Evolutionary conservation across 768 basidiomycete genomes (phyloP).

Genomic region (Strobilomyces echinocephalus): DNA sequence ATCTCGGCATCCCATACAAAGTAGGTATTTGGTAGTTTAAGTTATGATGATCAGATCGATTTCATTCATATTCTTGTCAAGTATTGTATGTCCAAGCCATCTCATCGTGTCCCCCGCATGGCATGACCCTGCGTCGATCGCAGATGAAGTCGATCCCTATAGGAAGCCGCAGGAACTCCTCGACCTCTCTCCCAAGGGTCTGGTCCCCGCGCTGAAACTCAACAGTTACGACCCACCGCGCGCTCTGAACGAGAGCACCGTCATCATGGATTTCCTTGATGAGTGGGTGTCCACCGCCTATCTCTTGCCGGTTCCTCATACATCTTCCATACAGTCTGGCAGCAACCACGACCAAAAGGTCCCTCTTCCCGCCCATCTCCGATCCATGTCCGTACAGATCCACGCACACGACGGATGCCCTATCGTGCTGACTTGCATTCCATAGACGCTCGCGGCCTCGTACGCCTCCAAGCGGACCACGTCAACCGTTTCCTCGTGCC

Average conservation of each 20-base stretch:
- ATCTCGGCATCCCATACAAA: conserved; percentile 66
- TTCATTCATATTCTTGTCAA: conserved; percentile 2
- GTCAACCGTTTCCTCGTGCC: conserved; percentile 62
- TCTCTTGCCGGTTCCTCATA: neutral
- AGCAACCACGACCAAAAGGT: conserved; percentile 40
- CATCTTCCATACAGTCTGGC: conserved; percentile 39
- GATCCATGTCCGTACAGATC: conserved; percentile 50
- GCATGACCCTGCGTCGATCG: neutral
- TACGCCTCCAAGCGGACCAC: conserved; percentile 65
- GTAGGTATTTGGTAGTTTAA: conserved; percentile 33
- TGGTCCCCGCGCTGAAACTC: conserved; percentile 68
- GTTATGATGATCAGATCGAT: neutral
- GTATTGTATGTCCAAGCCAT: conserved; percentile 36
- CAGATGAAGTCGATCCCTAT: conserved; percentile 81
- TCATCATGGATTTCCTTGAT: conserved; percentile 75
- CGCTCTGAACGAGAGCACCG: conserved; percentile 73
- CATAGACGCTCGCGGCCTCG: conserved; percentile 61
- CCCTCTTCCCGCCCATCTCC: conserved; percentile 51
- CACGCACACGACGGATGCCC: no score
- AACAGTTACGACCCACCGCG: conserved; percentile 50
- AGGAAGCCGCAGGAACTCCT: conserved; percentile 75
- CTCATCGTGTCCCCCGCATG: neutral
- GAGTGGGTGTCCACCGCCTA: conserved; percentile 43
- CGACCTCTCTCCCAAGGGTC: conserved; percentile 76
- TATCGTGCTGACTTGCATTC: neutral